Base-by-base conservation (phyloP, 495 filamentous ascomycete species). In the Lasiosphaeria hispida region DNA sequence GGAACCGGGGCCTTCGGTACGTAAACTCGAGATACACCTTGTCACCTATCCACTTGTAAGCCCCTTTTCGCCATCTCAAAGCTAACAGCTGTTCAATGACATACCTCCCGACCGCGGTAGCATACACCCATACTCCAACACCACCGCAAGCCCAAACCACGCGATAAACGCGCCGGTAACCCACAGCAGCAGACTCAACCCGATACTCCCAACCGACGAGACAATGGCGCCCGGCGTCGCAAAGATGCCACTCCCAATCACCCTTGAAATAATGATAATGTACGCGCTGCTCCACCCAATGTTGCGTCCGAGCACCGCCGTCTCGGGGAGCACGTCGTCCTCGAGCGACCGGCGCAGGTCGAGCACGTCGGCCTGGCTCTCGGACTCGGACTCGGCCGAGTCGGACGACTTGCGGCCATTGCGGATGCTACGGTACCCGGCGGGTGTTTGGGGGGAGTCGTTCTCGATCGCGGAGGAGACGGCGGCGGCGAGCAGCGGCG, bases 21-120 rank as follows among this genome's bases (percentile, higher is more conserved):
- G 85, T 84, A 69, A 85, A 88, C 62, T 92, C 88, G 52, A 91
- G 81, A 61, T 92, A 92, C 33, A 91, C 85, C 70, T 90, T 91
- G 7, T 60, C 47, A 0, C 63, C 63, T 65, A n/a, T 30, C 17
- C 23, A 10, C n/a, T 43, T 39, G n/a, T 52, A 18, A 55, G 50
- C 44, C 15, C 23, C 38, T 34, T 15, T 10, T 41, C 1, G n/a
- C 41, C 35, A 5, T 18, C 23, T 7, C 10, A n/a, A 43, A 11
- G 37, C 11, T 8, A 23, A 18, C 13, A 40, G 40, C 50, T 41
- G n/a, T n/a, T n/a, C n/a, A n/a, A n/a, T 30, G 3, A 54, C 40
- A 83, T 78, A 15, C 87, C 88, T 2, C 88, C 87, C 3, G 82
- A 86, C 2, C 85, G 75, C 45, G 87, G 87, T 48, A 89, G 71